A percentile compares a stretch with the other conserved stretches of the same genome.
Evolutionary conservation across 2,329 filamentous ascomycete species (phyloP).

Genomic region (Fusarium sp.): DNA sequence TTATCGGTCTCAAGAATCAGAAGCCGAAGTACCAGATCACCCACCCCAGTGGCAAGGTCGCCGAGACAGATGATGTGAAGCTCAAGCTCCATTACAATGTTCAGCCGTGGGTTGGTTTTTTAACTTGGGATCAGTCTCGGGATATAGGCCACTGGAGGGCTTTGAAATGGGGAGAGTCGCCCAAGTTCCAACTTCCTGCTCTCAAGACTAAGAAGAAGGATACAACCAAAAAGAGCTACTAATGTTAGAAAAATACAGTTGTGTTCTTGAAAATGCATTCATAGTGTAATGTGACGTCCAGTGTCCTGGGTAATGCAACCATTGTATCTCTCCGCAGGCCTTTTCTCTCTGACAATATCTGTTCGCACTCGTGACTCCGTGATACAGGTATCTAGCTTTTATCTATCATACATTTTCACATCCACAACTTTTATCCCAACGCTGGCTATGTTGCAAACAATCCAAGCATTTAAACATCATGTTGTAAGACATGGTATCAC

Average conservation of each 20-base stretch:
- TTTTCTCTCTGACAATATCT: constrained; percentile 6
- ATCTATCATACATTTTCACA: constrained; percentile 41
- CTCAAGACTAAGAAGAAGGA: constrained; percentile 69
- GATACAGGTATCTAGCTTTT: constrained; percentile 36
- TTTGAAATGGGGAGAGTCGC: constrained; percentile 72
- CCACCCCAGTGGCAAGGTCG: constrained; percentile 83
- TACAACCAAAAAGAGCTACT: constrained; percentile 36
- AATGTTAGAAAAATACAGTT: background rate
- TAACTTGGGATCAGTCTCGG: constrained; percentile 80
- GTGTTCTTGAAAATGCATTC: constrained; percentile 1
- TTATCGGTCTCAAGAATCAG: constrained; percentile 83
- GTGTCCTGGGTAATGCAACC: constrained; percentile 18
- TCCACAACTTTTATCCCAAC: constrained; percentile 12
- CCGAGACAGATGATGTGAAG: constrained; percentile 77
- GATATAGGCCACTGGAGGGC: constrained; percentile 73
- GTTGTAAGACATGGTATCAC: constrained; percentile 14
- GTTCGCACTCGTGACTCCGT: constrained; percentile 40
- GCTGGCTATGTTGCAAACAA: constrained; percentile 14
- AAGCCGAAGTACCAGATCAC: constrained; percentile 98
- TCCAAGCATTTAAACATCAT: constrained; percentile 9
- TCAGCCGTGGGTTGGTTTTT: constrained; percentile 92
- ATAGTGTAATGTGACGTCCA: constrained; percentile 36
- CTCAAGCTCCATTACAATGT: constrained; percentile 94
- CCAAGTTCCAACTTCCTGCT: constrained; percentile 72
- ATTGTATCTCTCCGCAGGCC: background rate